These are phyloP conservation scores for Globisporangium paddicum DNA, from an alignment of 352 stramenopile genomes.

Conservation along the genomic window DNA sequence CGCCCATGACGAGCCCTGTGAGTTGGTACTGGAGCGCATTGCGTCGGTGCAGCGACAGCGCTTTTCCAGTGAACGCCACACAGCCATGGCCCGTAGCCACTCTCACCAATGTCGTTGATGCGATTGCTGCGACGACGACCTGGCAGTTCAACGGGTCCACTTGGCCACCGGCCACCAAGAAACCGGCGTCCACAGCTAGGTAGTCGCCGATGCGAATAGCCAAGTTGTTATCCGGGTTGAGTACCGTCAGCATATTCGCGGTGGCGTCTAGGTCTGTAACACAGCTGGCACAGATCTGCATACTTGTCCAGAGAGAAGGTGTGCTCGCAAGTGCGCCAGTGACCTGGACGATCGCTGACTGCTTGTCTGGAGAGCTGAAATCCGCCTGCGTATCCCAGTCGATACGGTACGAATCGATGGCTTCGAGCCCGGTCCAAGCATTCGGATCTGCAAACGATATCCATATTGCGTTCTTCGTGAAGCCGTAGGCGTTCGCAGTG, in stretches of 20 bases:
- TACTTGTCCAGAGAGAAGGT: slow-evolving; percentile 38
- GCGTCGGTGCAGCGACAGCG: slow-evolving; percentile 44
- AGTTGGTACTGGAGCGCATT: slow-evolving; percentile 75
- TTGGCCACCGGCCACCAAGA: neutral
- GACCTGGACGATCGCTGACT: slow-evolving; percentile 27
- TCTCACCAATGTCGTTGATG: slow-evolving; percentile 22
- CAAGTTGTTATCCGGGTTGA: slow-evolving; percentile 24
- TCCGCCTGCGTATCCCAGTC: slow-evolving; percentile 84
- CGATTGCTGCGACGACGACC: slow-evolving; percentile 31
- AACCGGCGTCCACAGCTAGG: slow-evolving; percentile 41
- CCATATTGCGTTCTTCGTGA: slow-evolving; percentile 55
- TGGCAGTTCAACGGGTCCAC: slow-evolving; percentile 41
- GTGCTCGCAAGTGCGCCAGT: slow-evolving; percentile 8
- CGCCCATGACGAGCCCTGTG: slow-evolving; percentile 82
- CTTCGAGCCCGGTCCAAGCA: slow-evolving; percentile 68
- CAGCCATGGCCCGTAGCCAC: slow-evolving; percentile 45
- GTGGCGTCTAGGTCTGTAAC: slow-evolving; percentile 27
- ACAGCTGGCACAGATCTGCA: slow-evolving; percentile 44
- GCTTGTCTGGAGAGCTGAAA: slow-evolving; percentile 46
- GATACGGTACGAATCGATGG: slow-evolving; percentile 84
- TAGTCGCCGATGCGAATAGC: slow-evolving; percentile 28
- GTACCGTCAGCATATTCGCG: slow-evolving; percentile 21
- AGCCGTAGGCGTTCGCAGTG: slow-evolving; percentile 47
- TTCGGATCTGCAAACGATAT: slow-evolving; percentile 65
- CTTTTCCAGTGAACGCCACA: slow-evolving; percentile 29